Evolutionary conservation across 768 basidiomycete species (phyloP).

Genomic region (Crassisporium funariophilum): DNA sequence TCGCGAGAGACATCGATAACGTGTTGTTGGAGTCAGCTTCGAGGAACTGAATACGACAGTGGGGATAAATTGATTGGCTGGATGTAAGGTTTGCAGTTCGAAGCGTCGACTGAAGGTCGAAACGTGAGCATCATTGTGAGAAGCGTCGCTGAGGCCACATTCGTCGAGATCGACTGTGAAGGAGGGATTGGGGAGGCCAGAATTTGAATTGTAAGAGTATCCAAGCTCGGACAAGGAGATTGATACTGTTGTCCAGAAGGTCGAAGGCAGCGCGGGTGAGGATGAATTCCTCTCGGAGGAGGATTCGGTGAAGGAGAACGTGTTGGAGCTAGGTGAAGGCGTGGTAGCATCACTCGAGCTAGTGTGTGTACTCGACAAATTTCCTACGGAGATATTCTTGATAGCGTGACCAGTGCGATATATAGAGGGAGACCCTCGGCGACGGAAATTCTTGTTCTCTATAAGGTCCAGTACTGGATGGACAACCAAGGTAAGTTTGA

Average conservation of each 20-base stretch:
- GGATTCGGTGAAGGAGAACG: too few relatives aligned
- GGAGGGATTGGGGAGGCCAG: conserved; percentile 8
- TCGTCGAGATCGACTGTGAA: conserved; percentile 31
- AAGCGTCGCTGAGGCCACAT: conserved; percentile 14
- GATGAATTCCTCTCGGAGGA: too few relatives aligned
- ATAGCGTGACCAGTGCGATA: not conserved
- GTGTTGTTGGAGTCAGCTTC: conserved; percentile 6
- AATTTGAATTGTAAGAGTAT: too few relatives aligned
- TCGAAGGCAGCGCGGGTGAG: too few relatives aligned
- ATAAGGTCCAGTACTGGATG: conserved; percentile 2
- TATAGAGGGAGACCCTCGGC: not conserved
- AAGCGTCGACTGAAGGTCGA: conserved; percentile 15
- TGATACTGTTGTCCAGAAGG: too few relatives aligned
- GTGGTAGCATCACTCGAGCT: too few relatives aligned
- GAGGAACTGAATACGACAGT: conserved; percentile 22
- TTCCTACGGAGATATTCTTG: too few relatives aligned
- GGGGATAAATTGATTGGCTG: conserved; percentile 15
- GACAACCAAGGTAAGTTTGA: conserved; percentile 4
- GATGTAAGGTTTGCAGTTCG: conserved; percentile 5
- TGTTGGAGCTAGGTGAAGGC: too few relatives aligned
- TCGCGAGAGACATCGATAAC: conserved; percentile 18
- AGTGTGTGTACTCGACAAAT: not conserved
- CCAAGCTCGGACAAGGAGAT: too few relatives aligned
- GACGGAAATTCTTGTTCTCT: not conserved
- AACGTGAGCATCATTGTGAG: not conserved